Percentiles rank a stretch among this genome's conserved stretches.
phyloP scores from a whole-genome alignment of 2,329 filamentous ascomycete species.

The Dryadomyces quercivorus region DNA sequence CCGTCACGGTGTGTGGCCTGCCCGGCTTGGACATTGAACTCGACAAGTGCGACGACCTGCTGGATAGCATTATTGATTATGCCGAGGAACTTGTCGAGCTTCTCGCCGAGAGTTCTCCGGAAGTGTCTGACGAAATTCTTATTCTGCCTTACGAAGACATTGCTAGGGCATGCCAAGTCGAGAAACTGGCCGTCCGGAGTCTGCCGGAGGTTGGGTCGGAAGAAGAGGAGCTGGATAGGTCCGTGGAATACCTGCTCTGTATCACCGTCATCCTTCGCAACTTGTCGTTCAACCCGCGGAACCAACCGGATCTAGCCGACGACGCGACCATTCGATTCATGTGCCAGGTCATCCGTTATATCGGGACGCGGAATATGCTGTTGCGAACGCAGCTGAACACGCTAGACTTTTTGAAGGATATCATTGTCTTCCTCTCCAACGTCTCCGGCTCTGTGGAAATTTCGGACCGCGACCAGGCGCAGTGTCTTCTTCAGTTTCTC shows the following conservation, averaged over 20 bases:
- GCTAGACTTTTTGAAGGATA: slow-evolving; percentile 94
- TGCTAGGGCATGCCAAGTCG: slow-evolving; percentile 61
- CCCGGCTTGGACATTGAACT: slow-evolving; percentile 56
- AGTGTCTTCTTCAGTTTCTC: slow-evolving; percentile 78
- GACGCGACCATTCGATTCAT: slow-evolving; percentile 71
- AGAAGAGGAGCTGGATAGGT: slow-evolving; percentile 72
- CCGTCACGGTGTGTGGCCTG: slow-evolving; percentile 49
- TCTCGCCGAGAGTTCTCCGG: slow-evolving; percentile 71
- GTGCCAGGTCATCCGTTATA: slow-evolving; percentile 68
- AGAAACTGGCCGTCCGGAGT: slow-evolving; percentile 61
- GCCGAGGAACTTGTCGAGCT: slow-evolving; percentile 79
- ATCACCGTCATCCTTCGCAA: slow-evolving; percentile 90
- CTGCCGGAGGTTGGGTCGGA: slow-evolving; percentile 60
- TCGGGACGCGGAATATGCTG: slow-evolving; percentile 82
- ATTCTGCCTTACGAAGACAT: slow-evolving; percentile 82
- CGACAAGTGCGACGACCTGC: slow-evolving; percentile 70
- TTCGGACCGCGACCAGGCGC: slow-evolving; percentile 74
- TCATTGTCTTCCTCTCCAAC: slow-evolving; percentile 81
- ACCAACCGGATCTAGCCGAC: slow-evolving; percentile 64
- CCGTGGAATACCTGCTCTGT: slow-evolving; percentile 77
- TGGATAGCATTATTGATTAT: slow-evolving; percentile 81
- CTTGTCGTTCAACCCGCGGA: slow-evolving; percentile 69
- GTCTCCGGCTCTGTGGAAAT: slow-evolving; percentile 70
- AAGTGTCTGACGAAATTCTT: slow-evolving; percentile 77
- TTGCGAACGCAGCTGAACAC: slow-evolving; percentile 73